phyloP scores from a whole-genome alignment of 2,329 filamentous ascomycete species.

The Cercospora janseana region DNA sequence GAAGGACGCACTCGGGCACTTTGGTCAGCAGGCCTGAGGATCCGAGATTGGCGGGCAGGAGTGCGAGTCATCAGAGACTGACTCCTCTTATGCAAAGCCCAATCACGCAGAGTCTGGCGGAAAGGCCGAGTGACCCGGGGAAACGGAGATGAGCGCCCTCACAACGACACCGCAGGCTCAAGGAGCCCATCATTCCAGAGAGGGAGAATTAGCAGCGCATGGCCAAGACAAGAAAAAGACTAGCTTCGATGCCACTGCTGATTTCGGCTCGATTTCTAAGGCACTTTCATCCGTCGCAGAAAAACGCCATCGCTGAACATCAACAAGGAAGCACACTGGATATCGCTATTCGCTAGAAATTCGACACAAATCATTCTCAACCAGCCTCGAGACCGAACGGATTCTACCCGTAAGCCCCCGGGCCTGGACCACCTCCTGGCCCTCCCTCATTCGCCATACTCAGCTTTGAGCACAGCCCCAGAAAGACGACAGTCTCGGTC shows the following conservation, averaged over 20 bases:
- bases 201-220: background rate
- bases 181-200: too few species aligned
- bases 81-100: background rate
- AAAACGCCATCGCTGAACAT: slow-evolving; percentile 12
- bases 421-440: slow-evolving; percentile 27
- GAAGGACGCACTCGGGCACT: background rate
- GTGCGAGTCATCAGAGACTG: background rate
- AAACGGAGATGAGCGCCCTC: too few species aligned
- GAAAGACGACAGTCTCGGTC: slow-evolving; percentile 90
- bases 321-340: background rate
- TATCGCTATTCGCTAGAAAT: background rate
- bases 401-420: slow-evolving; percentile 24
- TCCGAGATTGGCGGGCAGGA: background rate
- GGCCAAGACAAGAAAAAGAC: too few species aligned
- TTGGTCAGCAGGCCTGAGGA: slow-evolving; percentile 6
- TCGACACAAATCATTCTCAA: background rate
- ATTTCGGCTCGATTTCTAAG: too few species aligned
- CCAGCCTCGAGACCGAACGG: background rate
- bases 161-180: too few species aligned
- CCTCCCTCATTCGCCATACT: slow-evolving; percentile 75
- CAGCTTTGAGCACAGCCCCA: slow-evolving; percentile 80
- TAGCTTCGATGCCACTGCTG: too few species aligned
- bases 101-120: slow-evolving; percentile 1
- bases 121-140: slow-evolving; percentile 10
- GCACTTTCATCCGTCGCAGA: background rate